Conservation (phyloP, 768 basidiomycete genomes). For the Agaricus blazei region DNA sequence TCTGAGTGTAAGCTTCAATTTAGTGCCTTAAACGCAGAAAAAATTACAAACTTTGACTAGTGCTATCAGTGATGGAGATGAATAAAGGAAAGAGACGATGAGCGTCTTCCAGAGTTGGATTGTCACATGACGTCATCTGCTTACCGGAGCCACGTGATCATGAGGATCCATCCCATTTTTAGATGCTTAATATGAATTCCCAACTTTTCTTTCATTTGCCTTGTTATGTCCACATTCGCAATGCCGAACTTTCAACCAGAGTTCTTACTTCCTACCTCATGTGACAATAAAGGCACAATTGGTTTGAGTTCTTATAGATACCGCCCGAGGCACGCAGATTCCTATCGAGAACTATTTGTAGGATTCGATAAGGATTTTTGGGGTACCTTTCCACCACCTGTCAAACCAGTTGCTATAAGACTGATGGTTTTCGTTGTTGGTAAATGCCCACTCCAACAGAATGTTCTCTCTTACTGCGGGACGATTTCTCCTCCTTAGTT, state of each 20-base stretch:
- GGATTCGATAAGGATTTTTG: too few species aligned
- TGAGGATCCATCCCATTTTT: too few species aligned
- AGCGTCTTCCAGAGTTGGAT: neutral
- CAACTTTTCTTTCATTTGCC: too few species aligned
- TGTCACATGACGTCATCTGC: constrained; percentile 6
- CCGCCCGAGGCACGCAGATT: too few species aligned
- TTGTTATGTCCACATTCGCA: too few species aligned
- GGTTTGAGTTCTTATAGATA: too few species aligned
- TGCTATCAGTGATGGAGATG: neutral
- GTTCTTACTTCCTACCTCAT: too few species aligned
- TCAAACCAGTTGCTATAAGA: neutral
- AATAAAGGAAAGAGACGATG: neutral
- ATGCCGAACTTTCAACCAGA: too few species aligned
- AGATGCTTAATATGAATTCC: too few species aligned
- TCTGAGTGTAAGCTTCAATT: neutral
- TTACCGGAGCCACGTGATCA: neutral
- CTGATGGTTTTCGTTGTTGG: neutral
- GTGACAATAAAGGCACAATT: too few species aligned
- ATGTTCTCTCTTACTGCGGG: neutral
- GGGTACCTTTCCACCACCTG: neutral
- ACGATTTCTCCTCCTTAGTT: neutral
- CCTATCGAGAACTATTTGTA: too few species aligned
- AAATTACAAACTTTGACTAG: constrained; percentile 7
- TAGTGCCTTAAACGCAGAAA: neutral
- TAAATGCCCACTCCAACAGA: neutral